Evolutionary conservation across 768 basidiomycete species (phyloP).

Genomic region (Boletus rubroflammeus): DNA sequence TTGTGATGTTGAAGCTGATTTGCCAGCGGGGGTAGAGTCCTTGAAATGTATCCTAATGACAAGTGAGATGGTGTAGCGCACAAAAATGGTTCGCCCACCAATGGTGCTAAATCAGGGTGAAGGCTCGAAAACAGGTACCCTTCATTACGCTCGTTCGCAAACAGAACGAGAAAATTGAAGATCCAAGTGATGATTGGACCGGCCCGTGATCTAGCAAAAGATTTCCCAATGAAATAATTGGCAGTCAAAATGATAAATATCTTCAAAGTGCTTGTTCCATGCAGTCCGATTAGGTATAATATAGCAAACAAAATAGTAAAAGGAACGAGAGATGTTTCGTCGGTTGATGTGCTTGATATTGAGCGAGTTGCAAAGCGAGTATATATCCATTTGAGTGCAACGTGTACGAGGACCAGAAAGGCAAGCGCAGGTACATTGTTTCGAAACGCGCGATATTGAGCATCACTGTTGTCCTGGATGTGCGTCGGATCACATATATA

Average conservation of each 20-base stretch:
- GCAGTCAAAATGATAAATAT: slow-evolving; percentile 62
- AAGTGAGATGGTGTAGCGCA: slow-evolving; percentile 4
- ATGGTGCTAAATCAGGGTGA: slow-evolving; percentile 46
- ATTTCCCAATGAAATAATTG: slow-evolving; percentile 67
- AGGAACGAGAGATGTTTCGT: slow-evolving; percentile 41
- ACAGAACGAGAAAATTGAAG: slow-evolving; percentile 72
- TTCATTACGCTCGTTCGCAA: slow-evolving; percentile 67
- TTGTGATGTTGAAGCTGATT: slow-evolving; percentile 91
- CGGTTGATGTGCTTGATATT: slow-evolving; percentile 26
- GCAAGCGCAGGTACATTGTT: slow-evolving; percentile 66
- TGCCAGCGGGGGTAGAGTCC: slow-evolving; percentile 93
- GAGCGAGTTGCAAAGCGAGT: slow-evolving; percentile 27
- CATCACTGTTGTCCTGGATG: slow-evolving; percentile 84
- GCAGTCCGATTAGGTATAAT: slow-evolving; percentile 65
- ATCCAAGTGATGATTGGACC: slow-evolving; percentile 65
- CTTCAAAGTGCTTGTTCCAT: slow-evolving; percentile 80
- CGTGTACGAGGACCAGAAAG: slow-evolving; percentile 47
- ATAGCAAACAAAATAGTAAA: slow-evolving; percentile 62
- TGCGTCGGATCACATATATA: background rate
- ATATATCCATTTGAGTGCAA: slow-evolving; percentile 53
- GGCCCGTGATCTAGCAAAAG: slow-evolving; percentile 38
- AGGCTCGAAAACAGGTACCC: slow-evolving; percentile 70
- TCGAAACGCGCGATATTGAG: slow-evolving; percentile 87
- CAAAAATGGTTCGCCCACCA: slow-evolving; percentile 47
- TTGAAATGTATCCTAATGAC: slow-evolving; percentile 53